Conservation (phyloP, 345 rosid genomes). For the Dipteronia dyeriana region DNA sequence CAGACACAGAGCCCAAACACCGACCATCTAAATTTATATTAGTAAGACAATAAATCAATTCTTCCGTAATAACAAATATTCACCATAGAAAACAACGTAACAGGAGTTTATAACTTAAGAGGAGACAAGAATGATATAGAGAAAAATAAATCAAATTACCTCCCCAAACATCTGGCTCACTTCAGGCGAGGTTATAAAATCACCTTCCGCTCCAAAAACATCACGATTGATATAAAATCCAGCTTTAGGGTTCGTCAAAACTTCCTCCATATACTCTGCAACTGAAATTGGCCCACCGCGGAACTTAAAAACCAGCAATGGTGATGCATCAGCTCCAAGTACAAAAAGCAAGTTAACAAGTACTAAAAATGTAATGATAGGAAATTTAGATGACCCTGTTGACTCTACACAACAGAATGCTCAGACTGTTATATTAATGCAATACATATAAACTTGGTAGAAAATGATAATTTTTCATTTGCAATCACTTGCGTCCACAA, state of each 20-base stretch:
- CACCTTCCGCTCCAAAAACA: slow-evolving; percentile 92
- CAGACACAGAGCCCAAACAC: slow-evolving; percentile 89
- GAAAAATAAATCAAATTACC: slow-evolving; percentile 39
- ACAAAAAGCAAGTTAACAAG: slow-evolving; percentile 4
- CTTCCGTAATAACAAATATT: neutral
- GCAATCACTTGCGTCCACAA: neutral
- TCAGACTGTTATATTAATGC: neutral
- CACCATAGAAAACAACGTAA: slow-evolving; percentile 1
- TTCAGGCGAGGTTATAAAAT: slow-evolving; percentile 97
- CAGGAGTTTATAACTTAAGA: neutral
- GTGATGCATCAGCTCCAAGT: slow-evolving; percentile 15
- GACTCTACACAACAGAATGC: neutral
- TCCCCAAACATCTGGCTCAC: slow-evolving; percentile 97
- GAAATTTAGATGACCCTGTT: neutral
- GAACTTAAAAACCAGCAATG: slow-evolving; percentile 46
- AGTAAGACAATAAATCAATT: slow-evolving; percentile 9
- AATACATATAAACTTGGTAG: neutral
- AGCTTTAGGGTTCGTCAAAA: slow-evolving; percentile 83
- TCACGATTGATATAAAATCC: slow-evolving; percentile 91
- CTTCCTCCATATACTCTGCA: slow-evolving; percentile 96
- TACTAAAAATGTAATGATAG: neutral
- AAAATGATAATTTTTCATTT: neutral
- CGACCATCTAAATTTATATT: slow-evolving; percentile 60
- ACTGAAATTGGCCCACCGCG: slow-evolving; percentile 92
- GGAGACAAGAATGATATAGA: slow-evolving; percentile 3